These are phyloP conservation scores for Penicillium desertorum DNA, from an alignment of 495 filamentous ascomycete species.

Conservation along the genomic window DNA sequence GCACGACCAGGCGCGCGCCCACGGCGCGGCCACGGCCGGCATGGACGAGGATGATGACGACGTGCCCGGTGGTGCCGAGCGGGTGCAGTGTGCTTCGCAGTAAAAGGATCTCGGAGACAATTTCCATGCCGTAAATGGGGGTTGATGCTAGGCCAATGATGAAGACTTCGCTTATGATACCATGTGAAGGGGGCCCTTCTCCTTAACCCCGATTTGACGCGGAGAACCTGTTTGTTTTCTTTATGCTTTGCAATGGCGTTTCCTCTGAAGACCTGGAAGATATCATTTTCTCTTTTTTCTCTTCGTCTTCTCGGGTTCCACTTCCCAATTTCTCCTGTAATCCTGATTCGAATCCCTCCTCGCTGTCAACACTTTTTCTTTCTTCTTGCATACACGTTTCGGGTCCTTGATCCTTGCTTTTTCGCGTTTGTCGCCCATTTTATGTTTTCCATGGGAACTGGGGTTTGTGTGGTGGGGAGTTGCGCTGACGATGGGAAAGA, in stretches of 20 bases:
- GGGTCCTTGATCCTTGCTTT: constrained; percentile 10
- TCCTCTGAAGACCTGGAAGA: constrained; percentile 37
- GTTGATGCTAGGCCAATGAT: constrained; percentile 31
- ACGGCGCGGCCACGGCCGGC: constrained; percentile 59
- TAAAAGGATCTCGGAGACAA: constrained; percentile 51
- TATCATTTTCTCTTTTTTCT: constrained; percentile 24
- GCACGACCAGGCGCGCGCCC: constrained; percentile 65
- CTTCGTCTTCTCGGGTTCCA: constrained; percentile 11
- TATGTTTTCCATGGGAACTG: constrained; percentile 12
- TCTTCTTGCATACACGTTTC: constrained; percentile 16
- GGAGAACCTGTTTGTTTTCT: constrained; percentile 26
- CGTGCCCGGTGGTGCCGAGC: constrained; percentile 77
- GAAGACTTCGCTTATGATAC: constrained; percentile 48
- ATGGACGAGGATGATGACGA: constrained; percentile 83
- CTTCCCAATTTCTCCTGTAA: constrained; percentile 18
- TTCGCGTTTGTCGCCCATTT: constrained; percentile 8
- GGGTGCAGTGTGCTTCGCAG: constrained; percentile 97
- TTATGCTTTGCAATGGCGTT: constrained; percentile 47
- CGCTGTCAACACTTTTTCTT: constrained; percentile 6
- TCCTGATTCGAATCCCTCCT: constrained; percentile 9
- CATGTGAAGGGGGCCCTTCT: constrained; percentile 34
- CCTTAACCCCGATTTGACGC: constrained; percentile 8
- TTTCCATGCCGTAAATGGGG: constrained; percentile 10
- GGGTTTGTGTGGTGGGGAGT: constrained; percentile 12
- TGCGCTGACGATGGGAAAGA: constrained; percentile 22